Percentiles rank a stretch among this genome's conserved stretches.
phyloP scores from a whole-genome alignment of 106 monocot genomes.

The Dendrobium huoshanense region DNA sequence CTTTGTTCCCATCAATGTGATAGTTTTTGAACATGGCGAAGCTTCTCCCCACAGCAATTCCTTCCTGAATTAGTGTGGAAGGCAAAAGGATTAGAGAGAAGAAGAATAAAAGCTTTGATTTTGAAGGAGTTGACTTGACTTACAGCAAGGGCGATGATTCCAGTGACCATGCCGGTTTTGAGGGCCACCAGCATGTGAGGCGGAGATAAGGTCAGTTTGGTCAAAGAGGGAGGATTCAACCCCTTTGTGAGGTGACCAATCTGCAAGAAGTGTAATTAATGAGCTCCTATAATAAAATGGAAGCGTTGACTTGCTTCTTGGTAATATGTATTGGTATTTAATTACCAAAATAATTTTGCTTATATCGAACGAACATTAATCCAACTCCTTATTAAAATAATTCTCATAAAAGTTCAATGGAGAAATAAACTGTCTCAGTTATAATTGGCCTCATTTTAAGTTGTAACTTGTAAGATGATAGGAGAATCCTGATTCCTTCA shows the following conservation, averaged over 20 bases:
- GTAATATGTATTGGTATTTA: too few species aligned
- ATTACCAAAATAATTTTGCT: too few species aligned
- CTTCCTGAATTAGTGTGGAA: conserved; percentile 26
- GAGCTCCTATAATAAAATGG: too few species aligned
- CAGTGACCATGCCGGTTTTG: conserved; percentile 61
- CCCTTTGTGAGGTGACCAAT: conserved; percentile 71
- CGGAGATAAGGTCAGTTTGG: conserved; percentile 34
- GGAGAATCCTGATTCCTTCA: not conserved
- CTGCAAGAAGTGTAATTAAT: conserved; percentile 17
- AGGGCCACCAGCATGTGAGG: conserved; percentile 47
- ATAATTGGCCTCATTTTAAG: too few species aligned
- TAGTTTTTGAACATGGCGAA: conserved; percentile 68
- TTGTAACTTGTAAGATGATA: too few species aligned
- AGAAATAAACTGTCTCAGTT: too few species aligned
- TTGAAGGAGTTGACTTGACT: conserved; percentile 14
- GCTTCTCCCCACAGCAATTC: conserved; percentile 50
- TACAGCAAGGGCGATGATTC: conserved; percentile 73
- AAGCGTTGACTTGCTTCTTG: too few species aligned
- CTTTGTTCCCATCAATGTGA: conserved; percentile 62
- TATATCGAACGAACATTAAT: too few species aligned
- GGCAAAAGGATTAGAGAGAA: not conserved
- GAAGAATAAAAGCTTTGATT: not conserved
- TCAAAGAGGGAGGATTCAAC: conserved; percentile 63
- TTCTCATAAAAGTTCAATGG: too few species aligned
- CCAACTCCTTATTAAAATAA: too few species aligned